Conservation (phyloP, 73 alveolate genomes). For the Symbiodinium pilosum region DNA sequence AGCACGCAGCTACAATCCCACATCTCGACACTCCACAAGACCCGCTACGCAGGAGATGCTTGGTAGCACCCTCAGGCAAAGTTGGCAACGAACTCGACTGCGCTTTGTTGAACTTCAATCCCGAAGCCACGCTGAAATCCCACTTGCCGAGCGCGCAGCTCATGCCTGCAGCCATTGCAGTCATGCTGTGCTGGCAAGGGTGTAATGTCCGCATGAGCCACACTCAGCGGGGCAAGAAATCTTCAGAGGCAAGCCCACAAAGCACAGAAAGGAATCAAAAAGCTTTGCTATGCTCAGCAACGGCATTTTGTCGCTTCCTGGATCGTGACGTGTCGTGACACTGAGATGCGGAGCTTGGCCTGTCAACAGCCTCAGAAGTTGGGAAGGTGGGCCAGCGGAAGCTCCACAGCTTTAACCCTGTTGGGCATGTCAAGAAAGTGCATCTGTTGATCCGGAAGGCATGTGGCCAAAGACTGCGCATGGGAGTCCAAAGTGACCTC, state of each 20-base stretch:
- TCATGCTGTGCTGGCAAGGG: neutral
- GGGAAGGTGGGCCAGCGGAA: neutral
- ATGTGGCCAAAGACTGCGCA: neutral
- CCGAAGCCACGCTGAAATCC: neutral
- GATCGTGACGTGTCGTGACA: too few species aligned
- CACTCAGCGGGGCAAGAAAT: neutral
- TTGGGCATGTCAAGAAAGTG: slow-evolving; percentile 1
- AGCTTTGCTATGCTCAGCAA: too few species aligned
- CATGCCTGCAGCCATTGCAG: neutral
- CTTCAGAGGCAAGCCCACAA: neutral
- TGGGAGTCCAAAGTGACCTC: neutral
- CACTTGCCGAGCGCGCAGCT: neutral
- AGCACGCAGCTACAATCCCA: too few species aligned
- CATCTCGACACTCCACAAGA: too few species aligned
- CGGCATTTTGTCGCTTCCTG: too few species aligned
- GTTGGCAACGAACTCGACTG: neutral
- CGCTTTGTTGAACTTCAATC: neutral
- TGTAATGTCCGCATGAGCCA: slow-evolving; percentile 1
- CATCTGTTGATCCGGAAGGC: neutral
- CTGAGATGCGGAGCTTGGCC: neutral
- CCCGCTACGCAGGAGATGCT: slow-evolving; percentile 13
- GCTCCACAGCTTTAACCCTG: neutral
- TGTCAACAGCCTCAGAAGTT: neutral
- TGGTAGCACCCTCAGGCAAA: slow-evolving; percentile 46
- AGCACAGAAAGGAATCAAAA: neutral